Base-by-base conservation (phyloP, 2,329 filamentous ascomycete species). In the Exophiala oligosperma region DNA sequence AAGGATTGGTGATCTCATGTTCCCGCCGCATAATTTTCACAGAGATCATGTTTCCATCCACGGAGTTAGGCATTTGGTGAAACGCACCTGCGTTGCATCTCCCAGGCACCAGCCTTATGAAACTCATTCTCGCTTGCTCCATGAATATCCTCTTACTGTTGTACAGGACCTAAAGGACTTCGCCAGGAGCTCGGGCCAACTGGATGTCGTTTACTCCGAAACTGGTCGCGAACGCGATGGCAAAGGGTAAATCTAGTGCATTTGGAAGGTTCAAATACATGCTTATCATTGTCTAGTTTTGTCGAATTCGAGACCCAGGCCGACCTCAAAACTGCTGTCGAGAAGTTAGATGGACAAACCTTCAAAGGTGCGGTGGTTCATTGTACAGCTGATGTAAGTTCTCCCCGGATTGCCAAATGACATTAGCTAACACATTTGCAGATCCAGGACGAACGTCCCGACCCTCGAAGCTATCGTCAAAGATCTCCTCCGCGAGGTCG, bases 101-200 rank as follows among this genome's bases (percentile, higher is more conserved):
- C 2, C n/a, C 40, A 3, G 40, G 3, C 35, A 21, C 12, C 21
- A n/a, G 23, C 4, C 14, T 28, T 48, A 28, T 14, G 11, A 4
- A 11, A 52, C 17, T 24, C 35, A 14, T 17, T 24, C n/a, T 29
- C 43, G 17, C 21, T 17, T 32, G 11, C 4, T 53, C 14, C 35
- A 17, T 43, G 21, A 14, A 32, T 17, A 54, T 38, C 17, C 49
- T 51, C 62, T 64, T 56, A 62, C 59, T 56, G n/a, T 14, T 28
- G 21, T 49, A n/a, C 56, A 99, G 94, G 94, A 99, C 78, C 87
- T 99, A 54, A 99, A 99, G 90, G 94, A 99, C 76, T 99, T 99
- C 78, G 94, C 94, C 63, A 92, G 94, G 73, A 91, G 95, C 76
- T 95, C 93, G 75, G 92, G 92, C 76, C 63, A 67, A 54, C 85